Evolutionary conservation across 768 basidiomycete species (phyloP).

Genomic region (Amanita exitialis): DNA sequence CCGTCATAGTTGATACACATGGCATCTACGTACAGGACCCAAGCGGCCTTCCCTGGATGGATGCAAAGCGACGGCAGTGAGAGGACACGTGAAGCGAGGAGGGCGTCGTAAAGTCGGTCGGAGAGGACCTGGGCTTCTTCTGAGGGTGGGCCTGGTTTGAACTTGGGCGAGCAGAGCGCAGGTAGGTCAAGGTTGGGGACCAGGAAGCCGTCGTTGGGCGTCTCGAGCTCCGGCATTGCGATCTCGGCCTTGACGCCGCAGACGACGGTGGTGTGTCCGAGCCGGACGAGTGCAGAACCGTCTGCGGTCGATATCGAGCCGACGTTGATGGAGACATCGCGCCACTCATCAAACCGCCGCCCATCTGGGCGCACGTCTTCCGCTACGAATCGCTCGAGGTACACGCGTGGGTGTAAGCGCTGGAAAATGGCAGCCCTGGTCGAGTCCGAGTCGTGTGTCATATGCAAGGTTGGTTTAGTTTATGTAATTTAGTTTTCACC

Average conservation of each 20-base stretch:
- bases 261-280: conserved; percentile 91
- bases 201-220: conserved; percentile 68
- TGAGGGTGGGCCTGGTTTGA: conserved; percentile 90
- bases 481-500: too few relatives aligned
- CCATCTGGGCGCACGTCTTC: conserved; percentile 81
- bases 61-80: conserved; percentile 69
- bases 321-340: conserved; percentile 68
- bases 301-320: conserved; percentile 93
- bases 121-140: conserved; percentile 93
- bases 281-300: conserved; percentile 82
- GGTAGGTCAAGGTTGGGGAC: conserved; percentile 95
- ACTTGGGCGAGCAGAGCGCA: conserved; percentile 85
- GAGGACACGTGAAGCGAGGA: conserved; percentile 64
- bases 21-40: conserved; percentile 93
- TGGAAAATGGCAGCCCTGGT: conserved; percentile 62
- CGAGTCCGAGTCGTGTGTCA: conserved; percentile 21
- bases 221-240: conserved; percentile 78
- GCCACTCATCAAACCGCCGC: conserved; percentile 55
- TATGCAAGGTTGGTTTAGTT: too few relatives aligned
- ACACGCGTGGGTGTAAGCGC: conserved; percentile 80
- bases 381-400: conserved; percentile 77
- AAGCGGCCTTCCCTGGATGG: conserved; percentile 68
- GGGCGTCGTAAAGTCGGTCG: conserved; percentile 66
- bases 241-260: conserved; percentile 97
- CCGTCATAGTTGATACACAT: conserved; percentile 98